A percentile compares a stretch with the other conserved stretches of the same genome.
Evolutionary conservation across 257 asterid species (phyloP).

Genomic region (Haberlea rhodopensis): DNA sequence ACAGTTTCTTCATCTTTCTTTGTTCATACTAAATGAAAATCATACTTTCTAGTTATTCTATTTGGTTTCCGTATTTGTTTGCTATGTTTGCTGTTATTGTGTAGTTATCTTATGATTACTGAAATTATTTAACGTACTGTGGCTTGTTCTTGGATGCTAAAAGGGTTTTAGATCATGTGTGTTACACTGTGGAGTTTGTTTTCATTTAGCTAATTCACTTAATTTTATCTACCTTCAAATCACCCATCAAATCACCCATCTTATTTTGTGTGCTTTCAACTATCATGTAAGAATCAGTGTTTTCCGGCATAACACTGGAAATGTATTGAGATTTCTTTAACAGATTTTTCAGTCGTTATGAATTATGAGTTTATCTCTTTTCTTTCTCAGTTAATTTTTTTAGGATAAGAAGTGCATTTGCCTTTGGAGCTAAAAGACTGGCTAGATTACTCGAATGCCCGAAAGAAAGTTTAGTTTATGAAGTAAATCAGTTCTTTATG

Average conservation of each 20-base stretch:
- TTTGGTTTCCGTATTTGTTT: background rate
- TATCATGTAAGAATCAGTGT: background rate
- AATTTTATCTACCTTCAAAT: background rate
- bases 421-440: conserved; percentile 86
- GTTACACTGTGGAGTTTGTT: conserved; percentile 2
- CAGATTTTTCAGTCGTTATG: background rate
- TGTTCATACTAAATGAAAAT: background rate
- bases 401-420: conserved; percentile 90
- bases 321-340: conserved; percentile 15
- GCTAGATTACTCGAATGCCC: conserved; percentile 77
- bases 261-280: background rate
- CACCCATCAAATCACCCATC: no score
- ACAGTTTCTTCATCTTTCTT: conserved; percentile 8
- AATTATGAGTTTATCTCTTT: conserved; percentile 15
- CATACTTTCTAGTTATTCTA: background rate
- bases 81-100: background rate
- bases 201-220: background rate
- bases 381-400: conserved; percentile 71
- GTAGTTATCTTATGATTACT: background rate
- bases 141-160: background rate
- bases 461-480: conserved; percentile 46
- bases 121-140: background rate
- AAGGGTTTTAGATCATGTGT: no score
- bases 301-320: conserved; percentile 6
- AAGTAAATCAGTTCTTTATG: conserved; percentile 81